Percentiles rank a stretch among this genome's conserved stretches.
Conservation (phyloP, 139 green algal species). For the Astrephomene gubernaculifera region DNA sequence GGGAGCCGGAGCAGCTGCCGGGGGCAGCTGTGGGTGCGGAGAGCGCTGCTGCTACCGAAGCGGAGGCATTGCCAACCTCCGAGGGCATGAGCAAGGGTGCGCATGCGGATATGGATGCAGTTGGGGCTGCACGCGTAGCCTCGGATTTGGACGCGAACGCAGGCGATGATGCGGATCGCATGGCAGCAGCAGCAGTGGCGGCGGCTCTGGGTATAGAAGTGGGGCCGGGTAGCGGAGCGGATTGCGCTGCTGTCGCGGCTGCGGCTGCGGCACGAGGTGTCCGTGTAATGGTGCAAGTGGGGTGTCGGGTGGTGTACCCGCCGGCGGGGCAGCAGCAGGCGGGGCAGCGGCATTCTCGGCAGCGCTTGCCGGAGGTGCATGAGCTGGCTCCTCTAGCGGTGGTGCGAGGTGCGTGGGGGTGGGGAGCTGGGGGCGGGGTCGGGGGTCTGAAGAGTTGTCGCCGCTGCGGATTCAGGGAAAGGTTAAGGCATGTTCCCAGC, state of each 20-base stretch:
- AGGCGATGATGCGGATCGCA: neutral
- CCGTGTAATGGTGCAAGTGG: neutral
- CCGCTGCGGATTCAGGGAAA: too few species aligned
- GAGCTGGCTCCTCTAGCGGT: conserved; percentile 3
- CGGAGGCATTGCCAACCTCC: neutral
- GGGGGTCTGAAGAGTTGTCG: too few species aligned
- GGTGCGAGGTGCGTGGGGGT: conserved; percentile 12
- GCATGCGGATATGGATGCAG: too few species aligned
- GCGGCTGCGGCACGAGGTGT: neutral
- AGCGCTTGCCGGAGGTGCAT: neutral
- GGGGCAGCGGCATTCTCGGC: neutral
- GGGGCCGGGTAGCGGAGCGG: neutral
- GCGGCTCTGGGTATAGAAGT: neutral
- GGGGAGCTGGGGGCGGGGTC: too few species aligned
- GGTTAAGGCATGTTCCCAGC: too few species aligned
- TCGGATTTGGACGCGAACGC: neutral
- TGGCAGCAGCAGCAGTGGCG: conserved; percentile 3
- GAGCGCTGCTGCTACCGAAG: too few species aligned
- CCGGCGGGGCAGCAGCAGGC: neutral
- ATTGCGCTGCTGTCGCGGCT: neutral
- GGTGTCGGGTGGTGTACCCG: conserved; percentile 20
- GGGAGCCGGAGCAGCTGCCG: too few species aligned
- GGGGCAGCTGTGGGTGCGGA: too few species aligned
- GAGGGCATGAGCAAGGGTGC: neutral
- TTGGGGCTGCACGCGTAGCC: too few species aligned